Evolutionary conservation across 164 flowering plant genomes (phyloP), one percentile per base, ranked within the genome.

Genomic region (Hamamelis virginiana): DNA sequence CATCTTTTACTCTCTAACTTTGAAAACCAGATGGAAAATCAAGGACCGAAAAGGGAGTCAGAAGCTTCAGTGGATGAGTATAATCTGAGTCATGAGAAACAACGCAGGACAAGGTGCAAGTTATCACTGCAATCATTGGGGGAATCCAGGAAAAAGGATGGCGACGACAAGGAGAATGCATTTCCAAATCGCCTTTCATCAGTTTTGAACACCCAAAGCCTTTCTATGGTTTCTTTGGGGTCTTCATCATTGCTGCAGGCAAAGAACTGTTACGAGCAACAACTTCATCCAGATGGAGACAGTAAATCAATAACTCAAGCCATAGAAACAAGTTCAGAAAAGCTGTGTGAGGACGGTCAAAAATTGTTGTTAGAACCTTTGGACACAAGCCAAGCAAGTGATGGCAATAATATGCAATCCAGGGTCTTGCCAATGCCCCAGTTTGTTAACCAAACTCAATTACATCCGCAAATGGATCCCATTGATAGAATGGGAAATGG

Each of bases 81-180:
- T 57, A 62, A 65, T 38, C 43, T 11, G 51, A 71, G 58, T 59
- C 33, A 51, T 47, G 69, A 50, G 16, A 77, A 65, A 59, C 66
- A 53, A 18, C n/a, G 51, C 26, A 65, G 69, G n/a, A 67, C 44
- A 25, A 74, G 76, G 48, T 66, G 53, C n/a, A 82, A 80, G 68
- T 52, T 84, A 57, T 80, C 85, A 9, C 72, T 82, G 57, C 74
- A 73, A 28, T 70, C 75, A 8, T 72, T 62, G 46, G 44, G 61
- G 48, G 53, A 70, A 46, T 19, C 55, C 43, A 63, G 63, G 55
- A 72, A 74, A 63, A 71, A 47, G 23, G 56, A 62, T 67, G 51
- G 18, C 27, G 67, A 59, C 62, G 57, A 55, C 48, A 68, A 59
- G 65, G 76, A 75, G 59, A 74, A 67, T 53, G 50, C 28, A 46